A percentile compares a stretch with the other conserved stretches of the same genome.
Evolutionary conservation across 371 early-diverging fungal species (phyloP).

Genomic region (Mucor lusitanicus): DNA sequence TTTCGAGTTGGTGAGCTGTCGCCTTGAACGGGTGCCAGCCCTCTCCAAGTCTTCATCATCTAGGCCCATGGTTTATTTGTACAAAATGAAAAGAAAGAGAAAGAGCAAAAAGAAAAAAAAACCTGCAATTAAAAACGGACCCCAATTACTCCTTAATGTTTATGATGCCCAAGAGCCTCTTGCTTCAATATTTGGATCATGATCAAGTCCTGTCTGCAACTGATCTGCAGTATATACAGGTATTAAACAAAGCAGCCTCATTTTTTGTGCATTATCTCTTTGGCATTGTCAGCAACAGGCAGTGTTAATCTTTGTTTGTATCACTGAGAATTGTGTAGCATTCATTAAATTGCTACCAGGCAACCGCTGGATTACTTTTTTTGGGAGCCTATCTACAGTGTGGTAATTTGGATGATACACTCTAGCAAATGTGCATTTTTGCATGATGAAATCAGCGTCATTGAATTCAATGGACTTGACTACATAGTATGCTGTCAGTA

Average conservation of each 20-base stretch:
- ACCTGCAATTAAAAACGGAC: background rate
- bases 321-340: background rate
- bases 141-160: background rate
- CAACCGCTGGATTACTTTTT: too few species aligned
- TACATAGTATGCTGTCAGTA: too few species aligned
- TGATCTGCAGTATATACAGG: background rate
- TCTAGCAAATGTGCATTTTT: too few species aligned
- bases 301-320: background rate
- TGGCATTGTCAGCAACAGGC: background rate
- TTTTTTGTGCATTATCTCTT: too few species aligned
- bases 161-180: background rate
- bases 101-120: background rate
- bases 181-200: background rate
- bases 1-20: constrained; percentile 13
- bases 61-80: constrained; percentile 1
- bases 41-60: constrained; percentile 27
- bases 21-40: constrained; percentile 27
- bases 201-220: background rate
- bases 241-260: background rate
- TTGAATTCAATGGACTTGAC: too few species aligned
- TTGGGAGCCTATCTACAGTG: too few species aligned
- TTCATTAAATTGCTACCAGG: background rate
- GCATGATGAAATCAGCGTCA: too few species aligned
- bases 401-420: too few species aligned
- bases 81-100: background rate